These are phyloP conservation scores for Boletus fagicola DNA, from an alignment of 768 basidiomycete genomes.

Conservation along the genomic window DNA sequence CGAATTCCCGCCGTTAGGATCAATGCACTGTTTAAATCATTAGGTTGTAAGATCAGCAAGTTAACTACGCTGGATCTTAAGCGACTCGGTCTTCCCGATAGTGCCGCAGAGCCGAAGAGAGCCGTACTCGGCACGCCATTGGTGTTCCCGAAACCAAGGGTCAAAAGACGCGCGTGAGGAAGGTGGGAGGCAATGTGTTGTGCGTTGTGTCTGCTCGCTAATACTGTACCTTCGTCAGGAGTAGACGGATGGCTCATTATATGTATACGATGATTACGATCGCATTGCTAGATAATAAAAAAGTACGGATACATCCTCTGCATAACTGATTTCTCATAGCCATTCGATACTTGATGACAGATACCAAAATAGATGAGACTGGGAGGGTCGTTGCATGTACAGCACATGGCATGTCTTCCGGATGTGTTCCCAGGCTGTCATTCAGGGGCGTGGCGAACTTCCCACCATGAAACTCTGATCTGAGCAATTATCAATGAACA, in stretches of 20 bases:
- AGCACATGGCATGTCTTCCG: background rate
- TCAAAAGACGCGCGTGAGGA: slow-evolving; percentile 31
- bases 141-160: slow-evolving; percentile 69
- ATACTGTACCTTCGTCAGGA: background rate
- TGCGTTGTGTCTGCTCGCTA: background rate
- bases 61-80: slow-evolving; percentile 63
- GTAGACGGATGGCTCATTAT: background rate
- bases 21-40: slow-evolving; percentile 68
- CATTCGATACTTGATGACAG: background rate
- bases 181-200: background rate
- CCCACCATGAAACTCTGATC: background rate
- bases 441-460: background rate
- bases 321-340: background rate
- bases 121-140: slow-evolving; percentile 77
- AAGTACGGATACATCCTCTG: background rate
- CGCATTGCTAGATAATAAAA: background rate
- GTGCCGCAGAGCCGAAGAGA: slow-evolving; percentile 60
- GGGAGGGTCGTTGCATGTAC: background rate
- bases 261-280: background rate
- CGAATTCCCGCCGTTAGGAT: slow-evolving; percentile 38
- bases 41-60: slow-evolving; percentile 73
- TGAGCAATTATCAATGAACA: slow-evolving; percentile 5
- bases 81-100: slow-evolving; percentile 63
- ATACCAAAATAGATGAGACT: background rate
- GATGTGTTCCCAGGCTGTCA: background rate